Conservation (phyloP, 176 grass and related monocot species). For the Bolboschoenus planiculmis region DNA sequence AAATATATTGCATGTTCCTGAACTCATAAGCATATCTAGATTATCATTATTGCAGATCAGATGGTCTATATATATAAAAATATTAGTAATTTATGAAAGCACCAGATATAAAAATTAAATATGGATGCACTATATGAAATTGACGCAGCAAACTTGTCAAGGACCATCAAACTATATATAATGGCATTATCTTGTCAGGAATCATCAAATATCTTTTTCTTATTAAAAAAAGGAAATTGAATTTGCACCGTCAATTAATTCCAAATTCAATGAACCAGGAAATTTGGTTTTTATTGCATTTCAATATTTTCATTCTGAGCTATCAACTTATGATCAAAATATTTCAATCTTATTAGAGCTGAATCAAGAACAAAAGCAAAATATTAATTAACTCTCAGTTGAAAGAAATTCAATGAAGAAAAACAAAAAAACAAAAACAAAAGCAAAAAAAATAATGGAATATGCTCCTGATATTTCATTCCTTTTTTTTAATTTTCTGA, state of each 20-base stretch:
- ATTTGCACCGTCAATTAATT: not conserved
- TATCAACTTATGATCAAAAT: not conserved
- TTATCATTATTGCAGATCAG: not conserved
- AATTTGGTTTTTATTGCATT: not conserved
- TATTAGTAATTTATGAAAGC: not conserved
- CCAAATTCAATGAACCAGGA: not conserved
- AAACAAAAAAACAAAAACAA: not conserved
- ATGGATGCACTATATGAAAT: not conserved
- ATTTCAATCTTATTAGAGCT: not conserved
- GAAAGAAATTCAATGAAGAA: not conserved
- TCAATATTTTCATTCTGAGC: not conserved
- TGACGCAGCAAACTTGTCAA: not conserved
- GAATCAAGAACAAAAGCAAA: not conserved
- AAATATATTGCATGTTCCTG: not conserved
- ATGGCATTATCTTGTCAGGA: not conserved
- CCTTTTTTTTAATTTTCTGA: too few species aligned
- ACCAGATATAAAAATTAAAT: not conserved
- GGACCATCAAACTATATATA: not conserved
- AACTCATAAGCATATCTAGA: not conserved
- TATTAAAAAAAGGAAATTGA: not conserved
- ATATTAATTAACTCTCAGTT: not conserved
- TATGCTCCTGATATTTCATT: not conserved
- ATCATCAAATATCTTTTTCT: constrained; percentile 1
- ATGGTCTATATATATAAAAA: not conserved
- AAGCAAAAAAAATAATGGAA: not conserved